Base-by-base conservation (phyloP, 495 filamentous ascomycete species). In the Penicillium ucsense region DNA sequence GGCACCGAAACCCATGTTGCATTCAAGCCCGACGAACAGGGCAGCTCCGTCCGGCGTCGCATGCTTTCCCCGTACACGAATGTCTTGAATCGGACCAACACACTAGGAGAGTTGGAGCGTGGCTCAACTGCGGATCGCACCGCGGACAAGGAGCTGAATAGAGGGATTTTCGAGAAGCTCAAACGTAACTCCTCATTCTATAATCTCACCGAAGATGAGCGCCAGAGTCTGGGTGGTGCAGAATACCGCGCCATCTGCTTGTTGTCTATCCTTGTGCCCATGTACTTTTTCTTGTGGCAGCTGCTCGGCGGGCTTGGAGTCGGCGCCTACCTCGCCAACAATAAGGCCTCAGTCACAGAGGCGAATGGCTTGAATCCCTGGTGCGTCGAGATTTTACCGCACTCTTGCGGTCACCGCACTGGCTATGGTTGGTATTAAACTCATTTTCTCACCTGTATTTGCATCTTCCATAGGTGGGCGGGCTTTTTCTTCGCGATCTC, bases 211-310 rank as follows among this genome's bases (percentile, higher is more conserved):
- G 65, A 66, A 8, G 70, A 71, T 9, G 82, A 88, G 56, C 72
- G 83, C 12, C 76, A 82, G 48, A 62, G 72, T 45, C 72, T 88
- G 10, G 84, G 84, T n/a, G 84, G 84, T 5, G 78, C 73, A 35
- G 84, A 88, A 59, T 88, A 88, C 56, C 71, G 77, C 41, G 83
- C 84, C 31, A 68, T 88, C 12, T 73, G 65, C 33, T 59, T 85
- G 5, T 71, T 90, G 12, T 66, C 78, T 2, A 66, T 78, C 50
- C 56, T 87, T 20, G 83, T 90, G 12, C 82, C 83, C 4, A 43
- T 76, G n/a, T 90, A 90, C 60, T 85, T 79, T 46, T 51, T 85
- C 12, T 51, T 79, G 3, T 85, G 81, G 76, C 86, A 88, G 55
- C 41, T 86, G 8, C 57, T 87, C 12, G 85, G 83, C 3, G 72